Evolutionary conservation across 1,284 basidiomycete species (phyloP).

Genomic region (Ceratobasidium sp.): DNA sequence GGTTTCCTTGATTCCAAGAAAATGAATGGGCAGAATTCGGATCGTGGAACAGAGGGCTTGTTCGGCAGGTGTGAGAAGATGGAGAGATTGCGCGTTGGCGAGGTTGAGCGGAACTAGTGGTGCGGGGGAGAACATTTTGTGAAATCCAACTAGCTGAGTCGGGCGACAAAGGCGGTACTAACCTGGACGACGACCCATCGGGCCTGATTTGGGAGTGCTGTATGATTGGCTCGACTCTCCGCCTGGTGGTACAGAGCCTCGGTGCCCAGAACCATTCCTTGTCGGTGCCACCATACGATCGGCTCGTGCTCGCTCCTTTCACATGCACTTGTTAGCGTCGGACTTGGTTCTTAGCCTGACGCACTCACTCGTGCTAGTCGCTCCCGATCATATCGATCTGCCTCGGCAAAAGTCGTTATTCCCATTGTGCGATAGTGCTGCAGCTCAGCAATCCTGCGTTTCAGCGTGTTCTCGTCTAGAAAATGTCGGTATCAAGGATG

Average conservation of each 20-base stretch:
- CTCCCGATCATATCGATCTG: constrained; percentile 87
- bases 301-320: constrained; percentile 38
- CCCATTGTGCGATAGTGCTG: constrained; percentile 91
- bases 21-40: constrained; percentile 91
- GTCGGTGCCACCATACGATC: constrained; percentile 19
- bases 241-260: constrained; percentile 33
- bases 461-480: constrained; percentile 85
- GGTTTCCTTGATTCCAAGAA: constrained; percentile 92
- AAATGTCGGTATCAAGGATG: not conserved
- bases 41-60: constrained; percentile 89
- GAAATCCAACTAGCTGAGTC: not conserved
- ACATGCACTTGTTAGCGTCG: constrained; percentile 52
- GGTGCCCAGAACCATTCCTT: constrained; percentile 31
- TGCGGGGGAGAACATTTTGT: constrained; percentile 2
- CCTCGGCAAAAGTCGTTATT: constrained; percentile 84
- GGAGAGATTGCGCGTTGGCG: constrained; percentile 86
- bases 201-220: constrained; percentile 17
- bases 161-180: not conserved
- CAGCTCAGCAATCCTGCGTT: constrained; percentile 88
- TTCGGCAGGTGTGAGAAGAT: constrained; percentile 88
- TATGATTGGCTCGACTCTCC: constrained; percentile 24
- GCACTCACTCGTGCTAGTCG: constrained; percentile 75
- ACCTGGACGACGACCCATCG: constrained; percentile 28
- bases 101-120: constrained; percentile 77
- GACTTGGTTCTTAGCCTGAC: constrained; percentile 58